phyloP scores from a whole-genome alignment of 2,329 filamentous ascomycete genomes.

The Penicillium glabrum region DNA sequence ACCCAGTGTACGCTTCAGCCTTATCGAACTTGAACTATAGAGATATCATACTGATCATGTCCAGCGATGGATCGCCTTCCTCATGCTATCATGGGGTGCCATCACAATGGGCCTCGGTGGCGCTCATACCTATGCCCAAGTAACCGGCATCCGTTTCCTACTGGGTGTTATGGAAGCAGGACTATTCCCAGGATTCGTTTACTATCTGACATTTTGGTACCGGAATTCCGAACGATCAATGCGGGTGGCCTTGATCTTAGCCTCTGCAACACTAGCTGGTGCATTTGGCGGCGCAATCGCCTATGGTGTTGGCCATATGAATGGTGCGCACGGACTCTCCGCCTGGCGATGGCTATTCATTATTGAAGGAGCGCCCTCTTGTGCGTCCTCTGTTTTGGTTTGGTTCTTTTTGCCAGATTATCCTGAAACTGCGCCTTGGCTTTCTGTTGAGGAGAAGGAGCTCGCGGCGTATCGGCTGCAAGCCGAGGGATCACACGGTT shows the following conservation, averaged over 20 bases:
- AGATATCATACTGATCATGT: not conserved
- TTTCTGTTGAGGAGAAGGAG: slow-evolving; percentile 46
- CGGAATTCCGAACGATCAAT: slow-evolving; percentile 56
- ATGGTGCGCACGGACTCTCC: slow-evolving; percentile 24
- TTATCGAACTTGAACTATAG: not conserved
- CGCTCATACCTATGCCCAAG: slow-evolving; percentile 41
- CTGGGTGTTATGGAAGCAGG: slow-evolving; percentile 54
- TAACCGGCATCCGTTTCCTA: slow-evolving; percentile 49
- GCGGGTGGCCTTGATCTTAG: slow-evolving; percentile 57
- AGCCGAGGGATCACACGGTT: slow-evolving; percentile 42
- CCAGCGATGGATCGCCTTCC: slow-evolving; percentile 38
- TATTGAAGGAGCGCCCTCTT: slow-evolving; percentile 43
- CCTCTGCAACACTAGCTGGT: slow-evolving; percentile 55
- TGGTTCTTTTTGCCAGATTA: slow-evolving; percentile 52
- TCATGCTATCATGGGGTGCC: slow-evolving; percentile 53
- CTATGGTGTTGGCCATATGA: slow-evolving; percentile 48
- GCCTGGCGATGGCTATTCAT: slow-evolving; percentile 53
- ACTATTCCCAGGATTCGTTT: slow-evolving; percentile 51
- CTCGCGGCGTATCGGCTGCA: slow-evolving; percentile 43
- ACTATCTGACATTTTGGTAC: slow-evolving; percentile 56
- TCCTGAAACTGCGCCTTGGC: slow-evolving; percentile 49
- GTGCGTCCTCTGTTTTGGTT: slow-evolving; percentile 39
- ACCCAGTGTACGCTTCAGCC: slow-evolving; percentile 37
- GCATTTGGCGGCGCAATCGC: slow-evolving; percentile 58
- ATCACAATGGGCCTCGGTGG: slow-evolving; percentile 51